Percentiles rank a stretch among this genome's conserved stretches.
phyloP scores from a whole-genome alignment of 805 yeast genomes.

The Naumovozyma baii region DNA sequence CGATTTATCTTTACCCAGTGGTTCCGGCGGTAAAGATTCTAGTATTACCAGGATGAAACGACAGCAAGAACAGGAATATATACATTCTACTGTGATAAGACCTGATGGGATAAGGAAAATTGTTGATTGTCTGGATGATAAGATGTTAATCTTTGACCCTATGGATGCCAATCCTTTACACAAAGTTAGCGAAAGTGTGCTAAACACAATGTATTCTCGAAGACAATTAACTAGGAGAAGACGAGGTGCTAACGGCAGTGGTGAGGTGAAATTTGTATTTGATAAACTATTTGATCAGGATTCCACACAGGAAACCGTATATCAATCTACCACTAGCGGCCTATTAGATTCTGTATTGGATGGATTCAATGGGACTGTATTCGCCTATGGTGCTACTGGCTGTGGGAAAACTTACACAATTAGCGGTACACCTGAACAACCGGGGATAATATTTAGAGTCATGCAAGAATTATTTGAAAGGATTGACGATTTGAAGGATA shows the following conservation, averaged over 20 bases:
- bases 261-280: constrained; percentile 72
- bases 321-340: constrained; percentile 55
- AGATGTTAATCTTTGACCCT: constrained; percentile 83
- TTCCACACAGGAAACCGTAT: constrained; percentile 60
- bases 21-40: too few species aligned
- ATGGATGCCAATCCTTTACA: constrained; percentile 54
- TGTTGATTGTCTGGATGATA: constrained; percentile 71
- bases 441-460: constrained; percentile 73
- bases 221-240: constrained; percentile 14
- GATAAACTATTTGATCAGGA: constrained; percentile 66
- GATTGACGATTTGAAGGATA: constrained; percentile 48
- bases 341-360: constrained; percentile 65
- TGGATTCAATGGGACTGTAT: constrained; percentile 84
- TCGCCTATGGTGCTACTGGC: constrained; percentile 96
- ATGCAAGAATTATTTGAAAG: constrained; percentile 62
- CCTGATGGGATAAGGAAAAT: constrained; percentile 57
- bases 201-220: constrained; percentile 24
- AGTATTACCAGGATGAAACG: neutral
- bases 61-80: constrained; percentile 2
- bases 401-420: constrained; percentile 96
- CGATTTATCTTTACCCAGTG: constrained; percentile 12
- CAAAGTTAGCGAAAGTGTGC: constrained; percentile 21
- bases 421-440: constrained; percentile 59
- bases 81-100: constrained; percentile 2
- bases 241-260: constrained; percentile 5